Evolutionary conservation across 164 flowering plant genomes (phyloP), one percentile per base, ranked within the genome.

Genomic region (Nymphaea thermarum): DNA sequence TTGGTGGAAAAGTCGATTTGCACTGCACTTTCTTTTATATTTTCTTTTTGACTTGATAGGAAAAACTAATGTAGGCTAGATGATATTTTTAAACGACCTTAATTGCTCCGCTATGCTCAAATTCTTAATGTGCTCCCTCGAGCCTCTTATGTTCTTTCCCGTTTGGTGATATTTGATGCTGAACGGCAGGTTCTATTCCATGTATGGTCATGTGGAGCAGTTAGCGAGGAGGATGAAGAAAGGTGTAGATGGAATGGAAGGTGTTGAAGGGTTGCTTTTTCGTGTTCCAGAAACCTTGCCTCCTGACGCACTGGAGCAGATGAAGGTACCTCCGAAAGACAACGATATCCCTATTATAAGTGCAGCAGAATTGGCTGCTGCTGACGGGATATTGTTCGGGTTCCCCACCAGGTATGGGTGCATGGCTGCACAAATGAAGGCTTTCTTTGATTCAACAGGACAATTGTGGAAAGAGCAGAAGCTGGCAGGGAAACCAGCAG

Each of bases 391-490:
- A 3, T 62, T 87, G 71, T 89, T 89, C 69, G 92, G 92, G 55
- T 87, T 89, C 69, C 96, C 92, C 43, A 87, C 92, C n/a, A 80
- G 96, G 80, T 89, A 75, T 63, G 96, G 96, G 44, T 68, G 72
- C 43, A 84, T 86, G 91, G 80, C 91, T 2, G 86, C 91, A 2
- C 94, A 86, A 66, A 83, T 88, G 87, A 85, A 81, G 79, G 82
- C 88, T 5, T 85, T 88, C 73, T 85, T 86, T 42, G 94, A 88
- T 75, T 79, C 89, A 2, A 88, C 91, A 0, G 86, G 85, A 45
- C 69, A 71, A 53, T 68, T 88, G 75, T 88, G 94, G 91, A 68
- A 69, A 71, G 82, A 80, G 64, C 91, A 86, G 77, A 76, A 70
- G 76, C 88, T 88, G 55, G 88, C 87, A 0, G 94, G 94, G 36